Evolutionary conservation across 108 stramenopile genomes (phyloP).

Genomic region (Nannochloropsis gaditana): DNA sequence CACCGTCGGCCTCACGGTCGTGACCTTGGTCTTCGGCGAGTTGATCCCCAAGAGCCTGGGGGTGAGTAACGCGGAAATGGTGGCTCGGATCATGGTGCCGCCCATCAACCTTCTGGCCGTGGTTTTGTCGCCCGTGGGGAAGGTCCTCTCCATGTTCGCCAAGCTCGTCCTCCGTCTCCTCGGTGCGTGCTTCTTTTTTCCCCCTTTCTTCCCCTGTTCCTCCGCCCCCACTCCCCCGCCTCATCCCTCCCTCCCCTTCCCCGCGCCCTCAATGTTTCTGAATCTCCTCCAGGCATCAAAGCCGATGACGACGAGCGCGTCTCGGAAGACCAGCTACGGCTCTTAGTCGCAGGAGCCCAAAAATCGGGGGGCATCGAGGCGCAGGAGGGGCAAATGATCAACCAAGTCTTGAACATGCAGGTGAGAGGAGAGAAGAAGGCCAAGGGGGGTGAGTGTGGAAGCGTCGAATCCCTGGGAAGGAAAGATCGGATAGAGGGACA

Average conservation of each 20-base stretch:
- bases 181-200: neutral
- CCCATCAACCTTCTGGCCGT: constrained; percentile 71
- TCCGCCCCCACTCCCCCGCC: neutral
- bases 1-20: constrained; percentile 64
- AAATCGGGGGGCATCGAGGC: constrained; percentile 89
- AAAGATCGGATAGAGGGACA: too few relatives aligned
- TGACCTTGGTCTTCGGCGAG: constrained; percentile 92
- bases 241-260: neutral
- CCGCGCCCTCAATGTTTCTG: constrained; percentile 49
- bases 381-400: constrained; percentile 91
- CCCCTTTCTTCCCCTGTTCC: neutral
- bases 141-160: constrained; percentile 68
- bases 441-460: too few relatives aligned
- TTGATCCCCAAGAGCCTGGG: constrained; percentile 87
- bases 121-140: constrained; percentile 76
- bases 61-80: constrained; percentile 83
- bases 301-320: constrained; percentile 65
- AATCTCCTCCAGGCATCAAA: constrained; percentile 66
- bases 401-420: constrained; percentile 87
- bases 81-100: constrained; percentile 80
- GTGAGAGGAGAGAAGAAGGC: constrained; percentile 27
- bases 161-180: constrained; percentile 54
- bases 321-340: constrained; percentile 80
- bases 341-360: constrained; percentile 85
- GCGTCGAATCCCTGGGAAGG: too few relatives aligned